phyloP scores from a whole-genome alignment of 1,139 yeast species.

The Magnusiomyces starmeri region DNA sequence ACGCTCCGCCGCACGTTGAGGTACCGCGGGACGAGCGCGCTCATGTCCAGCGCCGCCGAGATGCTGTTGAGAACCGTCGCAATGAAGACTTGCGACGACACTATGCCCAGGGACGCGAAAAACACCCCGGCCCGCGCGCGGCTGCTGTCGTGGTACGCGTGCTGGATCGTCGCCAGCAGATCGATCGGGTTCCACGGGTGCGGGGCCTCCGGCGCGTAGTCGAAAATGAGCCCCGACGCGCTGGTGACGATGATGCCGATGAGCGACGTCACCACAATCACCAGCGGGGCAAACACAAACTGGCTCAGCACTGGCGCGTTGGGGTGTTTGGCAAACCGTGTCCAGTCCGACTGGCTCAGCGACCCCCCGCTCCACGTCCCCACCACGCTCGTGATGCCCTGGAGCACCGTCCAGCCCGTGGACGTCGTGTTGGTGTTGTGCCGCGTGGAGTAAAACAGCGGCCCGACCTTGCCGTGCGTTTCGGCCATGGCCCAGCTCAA shows the following conservation, averaged over 20 bases:
- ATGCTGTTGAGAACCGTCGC: slow-evolving; percentile 29
- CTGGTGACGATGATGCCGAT: slow-evolving; percentile 21
- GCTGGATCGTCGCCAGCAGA: slow-evolving; percentile 19
- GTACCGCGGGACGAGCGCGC: slow-evolving; percentile 43
- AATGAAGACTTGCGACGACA: slow-evolving; percentile 27
- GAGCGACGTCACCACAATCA: slow-evolving; percentile 15
- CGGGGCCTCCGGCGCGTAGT: slow-evolving; percentile 10
- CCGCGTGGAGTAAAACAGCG: slow-evolving; percentile 16
- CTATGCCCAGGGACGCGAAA: slow-evolving; percentile 28
- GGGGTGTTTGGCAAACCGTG: slow-evolving; percentile 21
- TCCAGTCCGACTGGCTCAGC: slow-evolving; percentile 24
- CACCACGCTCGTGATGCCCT: slow-evolving; percentile 18
- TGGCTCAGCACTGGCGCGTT: slow-evolving; percentile 21
- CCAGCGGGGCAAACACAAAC: slow-evolving; percentile 22
- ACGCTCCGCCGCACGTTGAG: slow-evolving; percentile 8
- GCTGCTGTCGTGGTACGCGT: slow-evolving; percentile 23
- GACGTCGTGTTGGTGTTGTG: background rate
- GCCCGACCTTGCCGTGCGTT: slow-evolving; percentile 19
- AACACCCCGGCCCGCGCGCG: slow-evolving; percentile 35
- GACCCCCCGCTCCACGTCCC: slow-evolving; percentile 26
- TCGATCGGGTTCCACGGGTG: slow-evolving; percentile 28
- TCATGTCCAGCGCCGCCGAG: slow-evolving; percentile 48
- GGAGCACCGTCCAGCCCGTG: slow-evolving; percentile 21
- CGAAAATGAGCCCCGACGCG: slow-evolving; percentile 24
- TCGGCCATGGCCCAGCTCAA: slow-evolving; percentile 14